These are phyloP conservation scores for Lentinula sp. DNA, from an alignment of 768 basidiomycete species.

Conservation along the genomic window DNA sequence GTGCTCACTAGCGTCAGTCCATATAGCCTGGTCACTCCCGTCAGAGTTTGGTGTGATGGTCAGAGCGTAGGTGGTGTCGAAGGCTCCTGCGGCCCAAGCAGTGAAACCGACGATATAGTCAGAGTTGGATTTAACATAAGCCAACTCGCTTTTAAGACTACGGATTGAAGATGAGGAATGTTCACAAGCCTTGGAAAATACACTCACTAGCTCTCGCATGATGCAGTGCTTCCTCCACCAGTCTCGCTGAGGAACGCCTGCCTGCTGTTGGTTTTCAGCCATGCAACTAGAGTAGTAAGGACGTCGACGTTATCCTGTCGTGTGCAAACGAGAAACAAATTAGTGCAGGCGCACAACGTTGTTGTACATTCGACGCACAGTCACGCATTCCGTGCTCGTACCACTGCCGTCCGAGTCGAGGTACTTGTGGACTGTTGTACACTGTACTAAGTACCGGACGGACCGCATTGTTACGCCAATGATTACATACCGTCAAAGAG, in stretches of 20 bases:
- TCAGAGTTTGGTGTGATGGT: constrained; percentile 41
- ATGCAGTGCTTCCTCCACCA: constrained; percentile 46
- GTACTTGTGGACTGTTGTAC: constrained; percentile 45
- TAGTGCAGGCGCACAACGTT: neutral
- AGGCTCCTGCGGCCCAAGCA: constrained; percentile 48
- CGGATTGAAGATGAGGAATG: neutral
- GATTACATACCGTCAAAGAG: constrained; percentile 36
- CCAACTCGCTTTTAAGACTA: constrained; percentile 36
- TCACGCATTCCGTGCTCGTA: constrained; percentile 27
- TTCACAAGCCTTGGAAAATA: constrained; percentile 32
- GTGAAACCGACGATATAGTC: constrained; percentile 44
- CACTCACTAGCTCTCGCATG: constrained; percentile 32
- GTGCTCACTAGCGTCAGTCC: constrained; percentile 33
- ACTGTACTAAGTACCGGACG: neutral
- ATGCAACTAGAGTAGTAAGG: constrained; percentile 34
- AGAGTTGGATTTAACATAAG: constrained; percentile 38
- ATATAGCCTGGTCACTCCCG: constrained; percentile 41
- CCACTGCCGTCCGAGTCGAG: constrained; percentile 48
- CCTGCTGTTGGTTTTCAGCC: constrained; percentile 29
- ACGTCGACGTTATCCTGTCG: constrained; percentile 37
- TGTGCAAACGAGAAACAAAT: neutral
- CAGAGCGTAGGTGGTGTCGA: constrained; percentile 44
- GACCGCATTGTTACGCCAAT: neutral
- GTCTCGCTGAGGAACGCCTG: constrained; percentile 38
- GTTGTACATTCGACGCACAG: constrained; percentile 10